These are phyloP conservation scores for Echium plantagineum DNA, from an alignment of 257 asterid species.

Conservation along the genomic window DNA sequence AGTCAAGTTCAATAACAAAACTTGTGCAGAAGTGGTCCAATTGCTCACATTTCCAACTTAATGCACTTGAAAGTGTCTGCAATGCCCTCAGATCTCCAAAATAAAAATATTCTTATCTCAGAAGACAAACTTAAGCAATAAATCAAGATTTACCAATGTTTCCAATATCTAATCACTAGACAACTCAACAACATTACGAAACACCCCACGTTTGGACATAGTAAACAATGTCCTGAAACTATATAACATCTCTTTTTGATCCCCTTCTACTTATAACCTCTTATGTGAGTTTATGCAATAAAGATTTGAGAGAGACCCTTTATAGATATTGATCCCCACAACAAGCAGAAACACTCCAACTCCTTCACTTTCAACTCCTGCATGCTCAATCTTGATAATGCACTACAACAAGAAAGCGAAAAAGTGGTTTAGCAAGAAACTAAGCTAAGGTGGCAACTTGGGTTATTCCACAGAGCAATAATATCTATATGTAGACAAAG, in stretches of 20 bases:
- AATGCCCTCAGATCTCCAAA: constrained; percentile 6
- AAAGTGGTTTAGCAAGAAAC: not conserved
- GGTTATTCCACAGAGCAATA: constrained; percentile 4
- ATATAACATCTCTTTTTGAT: constrained; percentile 9
- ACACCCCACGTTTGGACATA: constrained; percentile 40
- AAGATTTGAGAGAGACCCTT: not conserved
- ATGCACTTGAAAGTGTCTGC: not conserved
- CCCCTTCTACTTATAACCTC: not conserved
- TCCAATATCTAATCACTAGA: constrained; percentile 22
- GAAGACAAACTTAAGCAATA: constrained; percentile 16
- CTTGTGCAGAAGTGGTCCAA: constrained; percentile 11
- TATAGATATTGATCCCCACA: not conserved
- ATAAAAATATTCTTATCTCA: constrained; percentile 15
- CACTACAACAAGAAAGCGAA: constrained; percentile 10
- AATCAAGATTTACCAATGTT: constrained; percentile 22
- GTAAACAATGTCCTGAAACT: constrained; percentile 14
- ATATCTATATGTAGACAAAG: not conserved
- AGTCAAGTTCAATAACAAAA: not conserved
- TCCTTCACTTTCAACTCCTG: constrained; percentile 10
- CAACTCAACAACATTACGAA: constrained; percentile 25
- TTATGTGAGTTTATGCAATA: not conserved
- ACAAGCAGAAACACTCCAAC: constrained; percentile 11
- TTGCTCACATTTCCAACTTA: constrained; percentile 4
- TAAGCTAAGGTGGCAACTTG: constrained; percentile 4
- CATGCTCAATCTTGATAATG: constrained; percentile 11